A percentile compares a stretch with the other conserved stretches of the same genome.
phyloP scores from a whole-genome alignment of 2,329 filamentous ascomycete species.

The Zasmidium cellare region DNA sequence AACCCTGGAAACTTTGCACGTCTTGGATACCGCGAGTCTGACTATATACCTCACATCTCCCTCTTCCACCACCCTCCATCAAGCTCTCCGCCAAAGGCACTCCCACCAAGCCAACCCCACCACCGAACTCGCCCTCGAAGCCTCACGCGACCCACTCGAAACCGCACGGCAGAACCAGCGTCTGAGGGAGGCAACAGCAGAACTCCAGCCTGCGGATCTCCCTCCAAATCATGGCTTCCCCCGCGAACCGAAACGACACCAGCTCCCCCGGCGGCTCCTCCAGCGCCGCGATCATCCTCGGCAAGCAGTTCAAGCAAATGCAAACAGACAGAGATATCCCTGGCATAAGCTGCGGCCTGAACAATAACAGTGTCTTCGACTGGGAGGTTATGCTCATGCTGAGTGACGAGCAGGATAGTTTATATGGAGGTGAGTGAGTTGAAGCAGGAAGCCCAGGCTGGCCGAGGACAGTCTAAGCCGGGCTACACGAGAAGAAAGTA shows the following conservation, averaged over 20 bases:
- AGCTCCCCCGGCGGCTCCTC: slow-evolving; percentile 30
- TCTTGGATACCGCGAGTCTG: too few relatives aligned
- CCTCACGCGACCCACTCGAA: too few relatives aligned
- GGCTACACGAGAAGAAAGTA: too few relatives aligned
- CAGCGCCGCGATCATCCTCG: slow-evolving; percentile 71
- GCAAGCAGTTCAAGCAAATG: slow-evolving; percentile 90
- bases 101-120: neutral
- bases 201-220: neutral
- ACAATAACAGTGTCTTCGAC: slow-evolving; percentile 85
- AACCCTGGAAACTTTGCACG: too few relatives aligned
- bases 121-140: neutral
- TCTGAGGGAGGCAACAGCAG: neutral
- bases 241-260: slow-evolving; percentile 15
- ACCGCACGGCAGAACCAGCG: too few relatives aligned
- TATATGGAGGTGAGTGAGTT: slow-evolving; percentile 74
- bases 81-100: too few relatives aligned
- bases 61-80: too few relatives aligned
- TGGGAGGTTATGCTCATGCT: slow-evolving; percentile 99
- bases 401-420: slow-evolving; percentile 72
- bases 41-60: too few relatives aligned
- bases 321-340: slow-evolving; percentile 87
- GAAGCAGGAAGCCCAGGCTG: too few relatives aligned
- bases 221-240: slow-evolving; percentile 15
- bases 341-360: slow-evolving; percentile 88
- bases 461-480: too few relatives aligned